Conservation (phyloP, 2,329 filamentous ascomycete species). For the Spiromastix sp. region DNA sequence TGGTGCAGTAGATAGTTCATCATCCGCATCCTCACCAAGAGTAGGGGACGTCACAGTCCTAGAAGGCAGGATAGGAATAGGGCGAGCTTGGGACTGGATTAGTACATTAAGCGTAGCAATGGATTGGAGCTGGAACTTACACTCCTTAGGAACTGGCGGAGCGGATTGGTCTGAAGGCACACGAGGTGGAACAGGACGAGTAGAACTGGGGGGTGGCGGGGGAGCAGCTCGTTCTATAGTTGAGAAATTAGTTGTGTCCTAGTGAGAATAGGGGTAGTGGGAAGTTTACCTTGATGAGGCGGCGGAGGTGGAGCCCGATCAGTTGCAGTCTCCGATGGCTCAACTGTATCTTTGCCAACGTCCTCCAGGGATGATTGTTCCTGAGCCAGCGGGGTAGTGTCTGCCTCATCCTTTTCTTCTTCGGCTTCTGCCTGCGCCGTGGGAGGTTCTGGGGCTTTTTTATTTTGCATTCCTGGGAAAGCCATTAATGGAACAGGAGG, state of each 20-base stretch:
- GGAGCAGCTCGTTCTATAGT: constrained; percentile 35
- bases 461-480: constrained; percentile 52
- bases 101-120: neutral
- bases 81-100: constrained; percentile 45
- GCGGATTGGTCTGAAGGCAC: constrained; percentile 24
- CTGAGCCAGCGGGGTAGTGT: constrained; percentile 20
- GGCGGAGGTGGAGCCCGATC: constrained; percentile 33
- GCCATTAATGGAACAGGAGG: constrained; percentile 46
- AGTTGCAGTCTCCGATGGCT: constrained; percentile 25
- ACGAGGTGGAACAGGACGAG: constrained; percentile 28
- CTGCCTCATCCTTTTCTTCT: constrained; percentile 41
- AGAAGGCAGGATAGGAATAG: constrained; percentile 45
- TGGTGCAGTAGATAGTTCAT: constrained; percentile 57
- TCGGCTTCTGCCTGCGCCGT: constrained; percentile 35
- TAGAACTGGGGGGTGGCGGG: constrained; percentile 31
- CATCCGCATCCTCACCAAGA: constrained; percentile 76
- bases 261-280: constrained; percentile 3
- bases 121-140: constrained; percentile 38
- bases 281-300: constrained; percentile 42
- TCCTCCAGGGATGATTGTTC: constrained; percentile 28
- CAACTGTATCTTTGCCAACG: constrained; percentile 20
- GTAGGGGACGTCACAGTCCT: constrained; percentile 53
- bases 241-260: constrained; percentile 2
- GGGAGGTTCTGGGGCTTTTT: constrained; percentile 40
- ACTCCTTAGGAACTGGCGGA: constrained; percentile 36